These are phyloP conservation scores for Xylaria sp. DNA, from an alignment of 2,329 filamentous ascomycete genomes.

Conservation along the genomic window DNA sequence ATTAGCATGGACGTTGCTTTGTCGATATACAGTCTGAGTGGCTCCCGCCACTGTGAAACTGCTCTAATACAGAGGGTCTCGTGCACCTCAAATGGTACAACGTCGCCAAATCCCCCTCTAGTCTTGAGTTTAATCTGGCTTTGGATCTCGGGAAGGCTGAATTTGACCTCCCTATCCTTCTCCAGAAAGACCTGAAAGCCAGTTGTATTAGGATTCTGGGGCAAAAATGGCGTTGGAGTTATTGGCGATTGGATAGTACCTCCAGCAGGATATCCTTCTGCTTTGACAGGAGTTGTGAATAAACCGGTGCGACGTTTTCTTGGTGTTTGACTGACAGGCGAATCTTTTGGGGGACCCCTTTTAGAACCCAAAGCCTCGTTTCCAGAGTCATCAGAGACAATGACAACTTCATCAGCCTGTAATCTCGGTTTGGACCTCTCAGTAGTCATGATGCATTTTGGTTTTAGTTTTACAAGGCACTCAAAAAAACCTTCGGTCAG, in stretches of 20 bases:
- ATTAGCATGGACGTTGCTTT: slow-evolving; percentile 51
- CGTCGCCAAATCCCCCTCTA: slow-evolving; percentile 63
- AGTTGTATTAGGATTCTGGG: neutral
- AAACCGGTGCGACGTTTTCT: slow-evolving; percentile 4
- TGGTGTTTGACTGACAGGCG: neutral
- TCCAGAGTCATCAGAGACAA: slow-evolving; percentile 45
- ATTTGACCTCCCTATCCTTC: neutral
- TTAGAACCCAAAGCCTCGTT: slow-evolving; percentile 22
- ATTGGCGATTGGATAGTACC: neutral
- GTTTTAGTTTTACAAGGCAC: slow-evolving; percentile 37
- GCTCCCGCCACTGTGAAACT: slow-evolving; percentile 64
- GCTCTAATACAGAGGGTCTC: slow-evolving; percentile 64
- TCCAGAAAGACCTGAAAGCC: neutral
- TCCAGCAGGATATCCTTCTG: slow-evolving; percentile 1
- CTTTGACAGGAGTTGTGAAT: slow-evolving; percentile 25
- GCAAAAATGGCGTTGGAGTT: neutral
- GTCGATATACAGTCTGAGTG: slow-evolving; percentile 55
- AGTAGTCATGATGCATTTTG: slow-evolving; percentile 29
- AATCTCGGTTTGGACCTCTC: neutral
- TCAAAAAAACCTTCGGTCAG: slow-evolving; percentile 39
- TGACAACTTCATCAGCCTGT: slow-evolving; percentile 3
- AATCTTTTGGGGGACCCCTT: slow-evolving; percentile 4
- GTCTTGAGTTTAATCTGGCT: slow-evolving; percentile 62
- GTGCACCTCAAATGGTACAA: slow-evolving; percentile 67
- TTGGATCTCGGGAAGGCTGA: slow-evolving; percentile 57